Base-by-base conservation (phyloP, 768 basidiomycete genomes). In the Boletus vermiculosoides region DNA sequence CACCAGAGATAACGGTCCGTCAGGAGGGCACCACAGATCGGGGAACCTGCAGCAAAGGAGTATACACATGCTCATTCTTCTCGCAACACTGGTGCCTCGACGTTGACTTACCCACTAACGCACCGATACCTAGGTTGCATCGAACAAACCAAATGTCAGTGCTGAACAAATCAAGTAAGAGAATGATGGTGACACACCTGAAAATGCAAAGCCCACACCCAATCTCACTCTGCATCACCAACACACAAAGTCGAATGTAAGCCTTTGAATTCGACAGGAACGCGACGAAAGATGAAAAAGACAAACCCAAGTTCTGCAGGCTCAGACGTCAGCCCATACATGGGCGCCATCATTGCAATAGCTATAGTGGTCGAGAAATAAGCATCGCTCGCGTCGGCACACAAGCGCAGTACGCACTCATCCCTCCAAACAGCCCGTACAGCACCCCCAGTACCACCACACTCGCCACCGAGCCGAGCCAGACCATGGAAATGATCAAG, bases 1-100 rank as follows among this genome's bases (percentile, higher is more conserved):
- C 80, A 84, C 85, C 85, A 86, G 4, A 77, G 66, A 61, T 79
- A 83, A 3, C 72, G 67, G 11, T 66, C 48, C 0, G 82, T 77
- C 5, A 86, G 71, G 20, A 86, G 72, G 3, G 82, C 80, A 2
- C 85, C 85, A 36, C 77, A 78, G 34, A 86, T 80, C 1, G 85
- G 84, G 0, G 81, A 76, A 4, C 83, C 83, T 79, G 52, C 9
- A 37, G 39, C 46, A n/a, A 34, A 10, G 64, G 68, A n/a, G 69
- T 45, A 8, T 71, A 54, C 1, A 65, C 63, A 13, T 41, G 18
- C 0, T 22, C 45, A 39, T 36, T 62, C 10, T n/a, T 28, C 9
- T 22, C 16, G n/a, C 10, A 28, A 11, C 5, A 0, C 9, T 15
- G 0, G 8, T 16, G 20, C 25, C 36, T 25, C 15, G 22, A 12